Evolutionary conservation across 1,139 yeast genomes (phyloP).

Genomic region (Pichia terricola): DNA sequence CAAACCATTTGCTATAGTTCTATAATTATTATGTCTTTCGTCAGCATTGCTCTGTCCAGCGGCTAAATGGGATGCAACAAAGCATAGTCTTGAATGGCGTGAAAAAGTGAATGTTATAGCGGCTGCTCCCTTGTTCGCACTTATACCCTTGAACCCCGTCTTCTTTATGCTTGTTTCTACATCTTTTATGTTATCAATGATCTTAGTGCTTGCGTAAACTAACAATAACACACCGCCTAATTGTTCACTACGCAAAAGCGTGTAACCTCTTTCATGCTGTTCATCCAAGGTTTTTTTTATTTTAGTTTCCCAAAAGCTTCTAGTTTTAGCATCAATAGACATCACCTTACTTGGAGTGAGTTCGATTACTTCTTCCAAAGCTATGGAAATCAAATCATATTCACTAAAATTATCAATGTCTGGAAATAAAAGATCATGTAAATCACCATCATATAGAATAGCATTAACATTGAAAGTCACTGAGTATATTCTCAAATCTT

Average conservation of each 20-base stretch:
- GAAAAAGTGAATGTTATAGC: slow-evolving; percentile 76
- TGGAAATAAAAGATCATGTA: slow-evolving; percentile 55
- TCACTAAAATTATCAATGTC: slow-evolving; percentile 12
- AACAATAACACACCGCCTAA: slow-evolving; percentile 77
- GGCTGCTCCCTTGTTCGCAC: slow-evolving; percentile 94
- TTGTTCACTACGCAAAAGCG: slow-evolving; percentile 71
- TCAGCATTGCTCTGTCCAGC: slow-evolving; percentile 75
- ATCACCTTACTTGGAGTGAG: slow-evolving; percentile 85
- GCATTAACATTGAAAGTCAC: slow-evolving; percentile 72
- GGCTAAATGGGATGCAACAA: slow-evolving; percentile 82
- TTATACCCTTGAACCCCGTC: slow-evolving; percentile 90
- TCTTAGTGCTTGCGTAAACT: slow-evolving; percentile 51
- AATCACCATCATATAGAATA: slow-evolving; percentile 39
- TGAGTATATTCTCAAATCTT: slow-evolving; percentile 46
- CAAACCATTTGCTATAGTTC: slow-evolving; percentile 48
- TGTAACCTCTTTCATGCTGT: slow-evolving; percentile 37
- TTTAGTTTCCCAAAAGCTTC: slow-evolving; percentile 54
- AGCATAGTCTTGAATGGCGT: slow-evolving; percentile 55
- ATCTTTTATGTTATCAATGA: slow-evolving; percentile 55
- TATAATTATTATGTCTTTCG: slow-evolving; percentile 79
- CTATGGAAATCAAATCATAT: slow-evolving; percentile 66
- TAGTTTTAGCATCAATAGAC: slow-evolving; percentile 64
- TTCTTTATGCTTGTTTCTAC: slow-evolving; percentile 76
- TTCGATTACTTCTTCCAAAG: slow-evolving; percentile 89
- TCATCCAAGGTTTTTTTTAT: slow-evolving; percentile 47